Evolutionary conservation across 805 yeast species (phyloP), one percentile per base, ranked within the genome.

Genomic region (Cyberlindnera xylosilytica): DNA sequence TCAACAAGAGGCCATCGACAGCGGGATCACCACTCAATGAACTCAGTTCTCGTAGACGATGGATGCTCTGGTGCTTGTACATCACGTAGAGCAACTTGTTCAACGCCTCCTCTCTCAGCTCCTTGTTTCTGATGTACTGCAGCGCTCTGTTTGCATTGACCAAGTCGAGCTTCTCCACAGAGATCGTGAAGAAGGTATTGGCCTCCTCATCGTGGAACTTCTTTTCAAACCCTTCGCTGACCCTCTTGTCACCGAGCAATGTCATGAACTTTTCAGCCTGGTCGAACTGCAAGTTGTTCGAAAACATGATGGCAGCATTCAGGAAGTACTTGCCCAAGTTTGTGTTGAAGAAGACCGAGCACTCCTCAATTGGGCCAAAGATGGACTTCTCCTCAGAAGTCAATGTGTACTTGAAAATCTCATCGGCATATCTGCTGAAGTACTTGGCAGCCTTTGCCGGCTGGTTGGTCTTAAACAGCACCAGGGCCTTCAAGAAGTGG

Each of bases 1-100:
- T 36, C 24, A 53, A 63, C 31, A 79, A 57, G 32, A 75, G 51
- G 2, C 61, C 60, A 49, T 74, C 76, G 24, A 79, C 72, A 6
- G 51, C 42, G 12, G 65, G 63, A 4, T 66, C 63, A 41, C 76
- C 68, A 18, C 68, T 74, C 7, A 64, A 52, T 42, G 76, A 73
- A 32, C 74, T 71, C 43, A 66, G 70, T 16, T 65, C 61, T 16
- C 68, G 57, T 28, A 80, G 54, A 34, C 55, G 57, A 27, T 64
- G 57, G 6, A 73, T 65, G 10, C 66, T 62, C 37, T 73, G 71
- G 9, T 55, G 53, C 16, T 66, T 66, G 46, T 70, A 66, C 33
- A 74, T 50, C 34, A 61, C 61, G 37, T 61, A 57, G 12, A 75
- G 57, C 42, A 75, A 65, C 40, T 58, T 60, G 28, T 57, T 57